These are phyloP conservation scores for Sideroxylon spinosum DNA, from an alignment of 179 eudicot genomes.

Conservation along the genomic window DNA sequence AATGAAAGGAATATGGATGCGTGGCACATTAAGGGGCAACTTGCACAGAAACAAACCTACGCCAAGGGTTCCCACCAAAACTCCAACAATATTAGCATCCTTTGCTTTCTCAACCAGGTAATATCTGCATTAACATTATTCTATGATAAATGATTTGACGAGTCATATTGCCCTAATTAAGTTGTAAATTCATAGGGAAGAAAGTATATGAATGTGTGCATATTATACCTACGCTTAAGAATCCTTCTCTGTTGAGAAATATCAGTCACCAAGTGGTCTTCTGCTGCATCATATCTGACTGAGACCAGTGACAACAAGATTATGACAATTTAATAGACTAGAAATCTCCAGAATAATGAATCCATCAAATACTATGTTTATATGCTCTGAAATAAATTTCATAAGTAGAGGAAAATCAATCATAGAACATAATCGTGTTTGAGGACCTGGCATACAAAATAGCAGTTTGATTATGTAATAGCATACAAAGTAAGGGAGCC, in stretches of 20 bases:
- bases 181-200: background rate
- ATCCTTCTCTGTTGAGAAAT: conserved; percentile 64
- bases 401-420: background rate
- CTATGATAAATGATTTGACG: background rate
- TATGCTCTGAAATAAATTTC: background rate
- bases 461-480: background rate
- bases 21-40: background rate
- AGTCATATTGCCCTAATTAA: background rate
- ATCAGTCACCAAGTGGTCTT: conserved; percentile 53
- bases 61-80: conserved; percentile 96
- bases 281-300: conserved; percentile 85
- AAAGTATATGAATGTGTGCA: conserved; percentile 9
- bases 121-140: conserved; percentile 53
- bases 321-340: background rate
- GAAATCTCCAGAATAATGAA: background rate
- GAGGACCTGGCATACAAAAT: background rate
- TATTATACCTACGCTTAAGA: conserved; percentile 81
- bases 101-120: conserved; percentile 95
- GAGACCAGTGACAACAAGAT: conserved; percentile 28
- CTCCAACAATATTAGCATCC: conserved; percentile 92
- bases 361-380: background rate
- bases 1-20: background rate
- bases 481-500: background rate
- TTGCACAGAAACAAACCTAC: conserved; percentile 53
- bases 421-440: background rate